Conservation (phyloP, 805 yeast genomes). For the Zygosaccharomyces gambellarensis region DNA sequence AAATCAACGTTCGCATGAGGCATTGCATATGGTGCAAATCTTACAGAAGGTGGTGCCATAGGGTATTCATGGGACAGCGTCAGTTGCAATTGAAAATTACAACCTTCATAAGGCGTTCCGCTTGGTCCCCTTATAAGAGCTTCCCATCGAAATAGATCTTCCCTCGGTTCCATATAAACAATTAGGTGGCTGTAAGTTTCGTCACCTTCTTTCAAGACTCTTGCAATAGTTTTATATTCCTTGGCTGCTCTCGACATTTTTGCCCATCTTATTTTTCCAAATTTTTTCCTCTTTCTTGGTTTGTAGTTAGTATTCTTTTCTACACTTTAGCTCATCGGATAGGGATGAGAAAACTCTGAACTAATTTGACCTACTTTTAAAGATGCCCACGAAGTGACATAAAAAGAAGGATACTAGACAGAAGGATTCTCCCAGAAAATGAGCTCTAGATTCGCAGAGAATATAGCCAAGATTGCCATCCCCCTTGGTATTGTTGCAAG, state of each 20-base stretch:
- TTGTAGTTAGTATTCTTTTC: not conserved
- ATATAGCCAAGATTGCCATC: slow-evolving; percentile 47
- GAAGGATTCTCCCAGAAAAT: slow-evolving; percentile 1
- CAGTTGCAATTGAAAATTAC: slow-evolving; percentile 48
- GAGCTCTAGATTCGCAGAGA: slow-evolving; percentile 26
- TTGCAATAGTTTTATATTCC: slow-evolving; percentile 18
- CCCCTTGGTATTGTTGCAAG: slow-evolving; percentile 68
- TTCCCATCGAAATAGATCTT: slow-evolving; percentile 48
- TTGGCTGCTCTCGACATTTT: slow-evolving; percentile 19
- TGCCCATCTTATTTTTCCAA: too few species aligned
- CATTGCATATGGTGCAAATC: slow-evolving; percentile 40
- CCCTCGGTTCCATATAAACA: slow-evolving; percentile 42
- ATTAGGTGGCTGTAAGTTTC: slow-evolving; percentile 24
- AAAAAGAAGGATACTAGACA: not conserved
- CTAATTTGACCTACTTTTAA: not conserved
- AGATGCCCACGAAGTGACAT: not conserved
- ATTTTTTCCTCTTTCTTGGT: not conserved
- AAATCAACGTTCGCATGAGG: slow-evolving; percentile 47
- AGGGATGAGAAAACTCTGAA: slow-evolving; percentile 2
- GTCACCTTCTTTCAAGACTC: slow-evolving; percentile 2
- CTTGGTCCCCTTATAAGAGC: slow-evolving; percentile 49
- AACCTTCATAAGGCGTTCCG: slow-evolving; percentile 49
- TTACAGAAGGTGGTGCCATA: slow-evolving; percentile 50
- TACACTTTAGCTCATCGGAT: slow-evolving; percentile 1
- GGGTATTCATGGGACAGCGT: slow-evolving; percentile 50